A percentile compares a stretch with the other conserved stretches of the same genome.
phyloP scores from a whole-genome alignment of 306 rosid genomes.

The Sindora glabra region DNA sequence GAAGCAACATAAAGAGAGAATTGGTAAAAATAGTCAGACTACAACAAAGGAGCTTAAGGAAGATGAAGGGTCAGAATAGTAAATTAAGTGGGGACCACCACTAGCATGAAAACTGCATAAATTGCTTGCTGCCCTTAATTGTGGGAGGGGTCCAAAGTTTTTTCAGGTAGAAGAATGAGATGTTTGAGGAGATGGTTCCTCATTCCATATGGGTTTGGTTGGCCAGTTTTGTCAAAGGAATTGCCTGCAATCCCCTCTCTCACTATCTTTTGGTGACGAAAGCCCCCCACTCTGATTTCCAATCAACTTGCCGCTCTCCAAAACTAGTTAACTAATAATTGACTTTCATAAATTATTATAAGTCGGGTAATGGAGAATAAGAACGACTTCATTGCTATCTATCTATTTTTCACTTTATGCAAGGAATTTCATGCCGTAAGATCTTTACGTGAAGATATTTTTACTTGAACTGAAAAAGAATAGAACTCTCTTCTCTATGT shows the following conservation, averaged over 20 bases:
- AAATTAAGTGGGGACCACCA: conserved; percentile 40
- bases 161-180: conserved; percentile 22
- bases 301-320: neutral
- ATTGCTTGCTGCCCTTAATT: conserved; percentile 1
- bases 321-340: neutral
- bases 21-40: too few species aligned
- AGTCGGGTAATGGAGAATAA: too few species aligned
- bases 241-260: neutral
- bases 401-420: too few species aligned
- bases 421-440: too few species aligned
- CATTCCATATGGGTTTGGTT: conserved; percentile 20
- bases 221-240: conserved; percentile 21
- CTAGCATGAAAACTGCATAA: neutral
- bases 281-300: neutral
- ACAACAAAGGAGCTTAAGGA: neutral
- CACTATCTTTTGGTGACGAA: neutral
- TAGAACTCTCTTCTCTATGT: too few species aligned
- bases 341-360: too few species aligned
- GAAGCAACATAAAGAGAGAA: too few species aligned
- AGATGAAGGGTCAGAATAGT: neutral
- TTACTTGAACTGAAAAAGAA: too few species aligned
- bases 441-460: too few species aligned
- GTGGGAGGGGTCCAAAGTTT: conserved; percentile 24
- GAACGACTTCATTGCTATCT: too few species aligned
- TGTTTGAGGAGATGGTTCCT: conserved; percentile 14